Percentiles rank a stretch among this genome's conserved stretches.
Conservation (phyloP, 306 rosid genomes). For the Senna tora region DNA sequence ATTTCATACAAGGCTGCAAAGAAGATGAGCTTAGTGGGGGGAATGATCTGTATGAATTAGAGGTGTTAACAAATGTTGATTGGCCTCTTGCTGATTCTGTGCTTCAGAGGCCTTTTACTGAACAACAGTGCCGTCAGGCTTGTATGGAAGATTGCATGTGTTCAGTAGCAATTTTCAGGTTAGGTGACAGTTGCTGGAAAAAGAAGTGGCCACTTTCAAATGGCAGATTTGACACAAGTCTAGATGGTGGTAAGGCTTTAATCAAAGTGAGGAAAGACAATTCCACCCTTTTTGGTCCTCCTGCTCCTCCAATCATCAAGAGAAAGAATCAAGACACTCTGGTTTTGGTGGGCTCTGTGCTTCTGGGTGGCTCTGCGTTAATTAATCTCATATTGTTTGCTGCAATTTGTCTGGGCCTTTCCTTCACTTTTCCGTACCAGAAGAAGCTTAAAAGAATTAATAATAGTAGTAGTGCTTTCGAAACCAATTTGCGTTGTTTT, state of each 20-base stretch:
- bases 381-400: constrained; percentile 38
- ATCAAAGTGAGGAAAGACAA: constrained; percentile 51
- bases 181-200: constrained; percentile 49
- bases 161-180: constrained; percentile 41
- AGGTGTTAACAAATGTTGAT: constrained; percentile 27
- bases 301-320: constrained; percentile 21
- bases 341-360: constrained; percentile 43
- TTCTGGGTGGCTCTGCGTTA: constrained; percentile 47
- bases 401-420: constrained; percentile 28
- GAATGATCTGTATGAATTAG: constrained; percentile 30
- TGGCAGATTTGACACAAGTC: constrained; percentile 38
- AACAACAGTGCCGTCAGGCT: constrained; percentile 40
- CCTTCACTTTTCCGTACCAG: constrained; percentile 6
- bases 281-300: constrained; percentile 32
- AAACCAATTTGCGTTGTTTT: constrained; percentile 43
- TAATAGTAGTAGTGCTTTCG: constrained; percentile 10
- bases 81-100: constrained; percentile 48
- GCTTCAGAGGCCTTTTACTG: constrained; percentile 15
- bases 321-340: constrained; percentile 33
- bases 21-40: constrained; percentile 28
- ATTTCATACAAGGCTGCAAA: constrained; percentile 47
- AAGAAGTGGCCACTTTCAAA: constrained; percentile 56
- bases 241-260: constrained; percentile 39
- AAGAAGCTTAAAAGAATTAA: constrained; percentile 19
- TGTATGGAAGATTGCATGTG: constrained; percentile 63